Base-by-base conservation (phyloP, 768 basidiomycete species). In the Lactarius psammicola region DNA sequence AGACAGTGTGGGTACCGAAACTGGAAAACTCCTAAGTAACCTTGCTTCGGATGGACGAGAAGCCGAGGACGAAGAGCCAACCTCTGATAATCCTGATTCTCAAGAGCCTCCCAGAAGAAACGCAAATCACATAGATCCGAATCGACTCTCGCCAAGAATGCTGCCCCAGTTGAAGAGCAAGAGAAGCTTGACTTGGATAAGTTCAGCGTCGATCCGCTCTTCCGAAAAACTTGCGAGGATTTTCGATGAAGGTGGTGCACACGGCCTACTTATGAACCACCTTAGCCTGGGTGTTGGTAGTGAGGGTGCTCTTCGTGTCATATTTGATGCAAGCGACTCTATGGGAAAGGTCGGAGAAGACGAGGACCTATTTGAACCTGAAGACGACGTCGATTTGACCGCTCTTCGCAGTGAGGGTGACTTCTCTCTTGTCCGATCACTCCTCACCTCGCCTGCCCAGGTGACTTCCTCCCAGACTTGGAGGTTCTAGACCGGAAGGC, bases 161-260 rank as follows among this genome's bases (percentile, higher is more conserved):
- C 88, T 38, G 76, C 83, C n/a, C 0, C 87, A 93, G 63, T 80
- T 99, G 23, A 85, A 87, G 69, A 90, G 86, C 78, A 98, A 99
- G n/a, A n/a, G 81, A 94, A 96, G 72, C 82, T 94, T 54, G 97
- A 99, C 65, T 83, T 98, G 36, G 97, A n/a, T n/a, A n/a, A 98
- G 74, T 97, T 97, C 76, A 89, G 86, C 54, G 94, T 99, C 33
- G 97, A 99, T 74, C 97, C 97, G 1, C 81, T 99, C 38, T 99
- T 99, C 80, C 91, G 85, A 78, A 99, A 99, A 81, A 98, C 97
- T 2, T 93, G 89, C 72, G 96, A 93, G 28, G 97, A 99, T 74
- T 98, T n/a, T 99, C 72, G 97, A 99, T 74, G 97, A 99, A 76
- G 97, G 95, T 49, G 96, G 97, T 56, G 97, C 97, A 0, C 88